Percentiles rank a stretch among this genome's conserved stretches.
Evolutionary conservation across 495 filamentous ascomycete genomes (phyloP).

Genomic region (Lepidopterella palustris): DNA sequence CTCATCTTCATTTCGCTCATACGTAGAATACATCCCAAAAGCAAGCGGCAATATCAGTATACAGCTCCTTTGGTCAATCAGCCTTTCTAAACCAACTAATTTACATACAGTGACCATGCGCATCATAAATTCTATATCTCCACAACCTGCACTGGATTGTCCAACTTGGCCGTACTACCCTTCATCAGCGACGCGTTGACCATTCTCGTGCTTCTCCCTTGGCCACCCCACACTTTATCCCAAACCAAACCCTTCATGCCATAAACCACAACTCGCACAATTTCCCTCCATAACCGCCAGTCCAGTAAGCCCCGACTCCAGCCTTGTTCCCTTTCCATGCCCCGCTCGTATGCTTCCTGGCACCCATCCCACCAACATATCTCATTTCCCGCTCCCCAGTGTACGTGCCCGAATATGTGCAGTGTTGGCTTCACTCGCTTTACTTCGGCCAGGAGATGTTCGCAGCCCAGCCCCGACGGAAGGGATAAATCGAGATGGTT

Average conservation of each 20-base stretch:
- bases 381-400: constrained; percentile 57
- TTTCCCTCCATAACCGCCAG: constrained; percentile 55
- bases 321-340: constrained; percentile 45
- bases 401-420: constrained; percentile 88
- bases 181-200: constrained; percentile 75
- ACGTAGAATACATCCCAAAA: too few species aligned
- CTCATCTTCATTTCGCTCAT: too few species aligned
- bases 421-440: constrained; percentile 73
- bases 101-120: neutral
- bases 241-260: constrained; percentile 62
- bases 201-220: constrained; percentile 52
- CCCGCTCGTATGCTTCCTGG: constrained; percentile 62
- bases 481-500: constrained; percentile 64
- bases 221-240: constrained; percentile 63
- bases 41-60: too few species aligned
- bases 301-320: constrained; percentile 48
- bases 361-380: constrained; percentile 71
- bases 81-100: too few species aligned
- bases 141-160: constrained; percentile 59
- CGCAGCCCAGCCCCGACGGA: constrained; percentile 59
- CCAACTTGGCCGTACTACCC: constrained; percentile 56
- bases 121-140: constrained; percentile 27
- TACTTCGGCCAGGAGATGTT: constrained; percentile 63
- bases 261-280: constrained; percentile 51
- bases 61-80: too few species aligned